Evolutionary conservation across 2,329 filamentous ascomycete genomes (phyloP).

Genomic region (Verticillium isaacii): DNA sequence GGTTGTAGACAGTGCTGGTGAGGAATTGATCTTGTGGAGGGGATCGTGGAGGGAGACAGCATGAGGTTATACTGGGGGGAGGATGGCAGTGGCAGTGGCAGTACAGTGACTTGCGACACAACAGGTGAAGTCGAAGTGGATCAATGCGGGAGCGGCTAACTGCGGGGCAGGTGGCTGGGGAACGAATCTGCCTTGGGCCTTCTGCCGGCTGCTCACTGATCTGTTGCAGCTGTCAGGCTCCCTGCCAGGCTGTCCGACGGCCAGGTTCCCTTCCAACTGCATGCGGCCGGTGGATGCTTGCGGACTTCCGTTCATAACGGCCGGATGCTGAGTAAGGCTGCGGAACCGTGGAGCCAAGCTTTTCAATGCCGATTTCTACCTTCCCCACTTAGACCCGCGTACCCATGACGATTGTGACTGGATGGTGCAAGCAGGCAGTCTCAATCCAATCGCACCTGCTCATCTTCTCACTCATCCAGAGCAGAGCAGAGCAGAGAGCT

Average conservation of each 20-base stretch:
- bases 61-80: background rate
- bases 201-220: background rate
- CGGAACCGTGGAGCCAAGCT: background rate
- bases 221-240: background rate
- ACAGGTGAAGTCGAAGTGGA: background rate
- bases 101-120: background rate
- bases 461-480: background rate
- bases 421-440: background rate
- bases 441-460: background rate
- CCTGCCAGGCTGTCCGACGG: background rate
- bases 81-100: background rate
- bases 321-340: background rate
- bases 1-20: background rate
- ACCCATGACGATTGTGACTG: background rate
- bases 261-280: no score
- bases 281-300: background rate
- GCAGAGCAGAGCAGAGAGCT: no score
- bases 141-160: background rate
- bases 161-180: background rate
- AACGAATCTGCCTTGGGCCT: background rate
- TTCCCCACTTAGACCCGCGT: background rate
- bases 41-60: background rate
- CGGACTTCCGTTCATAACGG: background rate
- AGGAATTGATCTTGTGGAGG: background rate
- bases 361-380: background rate